These are phyloP conservation scores for Pythium biforme DNA, from an alignment of 352 stramenopile genomes.

Conservation along the genomic window DNA sequence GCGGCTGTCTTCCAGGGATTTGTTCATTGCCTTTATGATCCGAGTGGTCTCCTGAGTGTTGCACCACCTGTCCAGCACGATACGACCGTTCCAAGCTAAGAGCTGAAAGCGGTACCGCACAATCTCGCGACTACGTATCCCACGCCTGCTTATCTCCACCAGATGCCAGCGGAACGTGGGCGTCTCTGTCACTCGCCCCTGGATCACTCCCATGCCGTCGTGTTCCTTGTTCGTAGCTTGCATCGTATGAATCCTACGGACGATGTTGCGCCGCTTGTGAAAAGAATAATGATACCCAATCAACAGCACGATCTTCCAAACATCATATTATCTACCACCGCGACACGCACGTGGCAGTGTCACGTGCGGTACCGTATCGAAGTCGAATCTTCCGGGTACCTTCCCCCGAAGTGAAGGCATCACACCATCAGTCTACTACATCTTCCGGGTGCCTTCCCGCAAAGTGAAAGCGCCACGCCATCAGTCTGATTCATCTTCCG, in stretches of 20 bases:
- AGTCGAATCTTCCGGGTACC: not conserved
- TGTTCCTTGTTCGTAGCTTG: not conserved
- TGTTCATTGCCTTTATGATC: not conserved
- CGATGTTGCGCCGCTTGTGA: not conserved
- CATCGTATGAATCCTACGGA: not conserved
- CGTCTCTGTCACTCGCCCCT: not conserved
- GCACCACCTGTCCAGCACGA: not conserved
- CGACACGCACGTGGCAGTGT: not conserved
- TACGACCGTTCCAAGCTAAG: not conserved
- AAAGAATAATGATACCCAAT: not conserved
- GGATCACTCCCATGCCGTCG: not conserved
- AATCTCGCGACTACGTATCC: not conserved
- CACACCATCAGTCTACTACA: not conserved
- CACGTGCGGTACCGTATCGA: not conserved
- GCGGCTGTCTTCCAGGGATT: not conserved
- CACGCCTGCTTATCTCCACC: not conserved
- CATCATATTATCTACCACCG: not conserved
- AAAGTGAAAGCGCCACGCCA: not conserved
- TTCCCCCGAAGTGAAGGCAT: not conserved
- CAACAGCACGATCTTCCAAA: not conserved
- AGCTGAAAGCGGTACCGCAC: not conserved
- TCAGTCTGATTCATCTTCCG: not conserved
- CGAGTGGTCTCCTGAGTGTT: not conserved
- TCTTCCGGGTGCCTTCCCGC: not conserved
- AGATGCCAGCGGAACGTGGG: not conserved